Evolutionary conservation across 768 basidiomycete species (phyloP), one percentile per base, ranked within the genome.

Genomic region (Mrakia gelida): DNA sequence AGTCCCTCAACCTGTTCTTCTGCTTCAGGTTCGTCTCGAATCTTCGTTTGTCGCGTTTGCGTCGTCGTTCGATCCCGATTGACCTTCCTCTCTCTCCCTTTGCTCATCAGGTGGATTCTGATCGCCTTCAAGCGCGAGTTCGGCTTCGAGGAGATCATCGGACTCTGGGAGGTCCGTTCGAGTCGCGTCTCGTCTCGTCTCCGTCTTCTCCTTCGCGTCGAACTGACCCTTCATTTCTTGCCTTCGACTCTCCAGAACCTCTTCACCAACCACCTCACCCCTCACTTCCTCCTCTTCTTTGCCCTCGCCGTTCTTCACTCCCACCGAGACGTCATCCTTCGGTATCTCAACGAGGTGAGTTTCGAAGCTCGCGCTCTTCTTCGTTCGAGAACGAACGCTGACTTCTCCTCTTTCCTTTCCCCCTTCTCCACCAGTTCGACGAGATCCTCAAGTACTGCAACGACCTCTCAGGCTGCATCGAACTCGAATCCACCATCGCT

Each of bases 101-200:
- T 6, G 8, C 28, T 59, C 41, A 52, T 32, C 79, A 94, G 93
- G 67, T 95, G 93, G 93, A 89, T 95, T 21, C 87, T 95, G 65
- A 97, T 98, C 80, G 86, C 91, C 0, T 98, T 97, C 88, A 98
- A 99, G 85, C 92, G 97, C 78, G 97, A 99, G 85, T 98, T 98
- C 84, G 86, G 91, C 6, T 98, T 98, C 84, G 89, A 92, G 45
- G 92, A 97, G 73, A 92, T 98, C 56, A 86, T 96, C 63, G 87
- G 89, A 9, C 85, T 98, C 13, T 99, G 97, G 97, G 97, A 99
- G 84, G 91, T 85, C 68, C 56, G 83, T 82, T 45, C 30, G 45
- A 54, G 30, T 56, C 43, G 23, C 38, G 38, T 38, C 18, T 56
- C 67, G 11, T n/a, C 13, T 28, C 52, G 10, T 23, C 1, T 38